phyloP scores from a whole-genome alignment of 2,329 filamentous ascomycete species.

The Alternaria gansuensis region DNA sequence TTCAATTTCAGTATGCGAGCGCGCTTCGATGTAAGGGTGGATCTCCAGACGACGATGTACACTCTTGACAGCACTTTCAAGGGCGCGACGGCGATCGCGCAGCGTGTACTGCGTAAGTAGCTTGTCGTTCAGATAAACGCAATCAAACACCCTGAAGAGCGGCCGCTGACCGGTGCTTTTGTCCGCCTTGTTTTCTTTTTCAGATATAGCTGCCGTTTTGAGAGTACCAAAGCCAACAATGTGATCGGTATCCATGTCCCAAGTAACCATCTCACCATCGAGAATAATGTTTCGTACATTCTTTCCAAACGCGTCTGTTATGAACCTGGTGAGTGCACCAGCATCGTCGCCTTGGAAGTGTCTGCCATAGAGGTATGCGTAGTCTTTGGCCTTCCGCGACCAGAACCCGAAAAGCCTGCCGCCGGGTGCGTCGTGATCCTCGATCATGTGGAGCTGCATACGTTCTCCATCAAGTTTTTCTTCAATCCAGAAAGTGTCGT shows the following conservation, averaged over 20 bases:
- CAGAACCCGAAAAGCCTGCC: conserved; percentile 84
- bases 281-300: conserved; percentile 87
- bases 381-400: conserved; percentile 96
- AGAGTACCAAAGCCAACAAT: conserved; percentile 91
- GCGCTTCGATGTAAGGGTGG: conserved; percentile 74
- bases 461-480: conserved; percentile 97
- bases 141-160: conserved; percentile 87
- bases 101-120: conserved; percentile 84
- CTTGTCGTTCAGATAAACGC: conserved; percentile 84
- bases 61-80: conserved; percentile 74
- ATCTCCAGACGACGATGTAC: conserved; percentile 83
- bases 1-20: conserved; percentile 76
- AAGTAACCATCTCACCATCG: conserved; percentile 98
- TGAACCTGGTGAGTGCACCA: conserved; percentile 79
- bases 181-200: conserved; percentile 74
- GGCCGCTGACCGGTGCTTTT: conserved; percentile 71
- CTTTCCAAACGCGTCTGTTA: conserved; percentile 77
- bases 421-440: conserved; percentile 72
- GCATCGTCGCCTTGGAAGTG: conserved; percentile 74
- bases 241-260: conserved; percentile 86
- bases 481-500: conserved; percentile 91
- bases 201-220: conserved; percentile 85
- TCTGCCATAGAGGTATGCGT: conserved; percentile 90
- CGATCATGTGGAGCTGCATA: conserved; percentile 93
- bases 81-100: conserved; percentile 77